These are phyloP conservation scores for Vaccinium darrowii DNA, from an alignment of 148 eudicot species.

Conservation along the genomic window DNA sequence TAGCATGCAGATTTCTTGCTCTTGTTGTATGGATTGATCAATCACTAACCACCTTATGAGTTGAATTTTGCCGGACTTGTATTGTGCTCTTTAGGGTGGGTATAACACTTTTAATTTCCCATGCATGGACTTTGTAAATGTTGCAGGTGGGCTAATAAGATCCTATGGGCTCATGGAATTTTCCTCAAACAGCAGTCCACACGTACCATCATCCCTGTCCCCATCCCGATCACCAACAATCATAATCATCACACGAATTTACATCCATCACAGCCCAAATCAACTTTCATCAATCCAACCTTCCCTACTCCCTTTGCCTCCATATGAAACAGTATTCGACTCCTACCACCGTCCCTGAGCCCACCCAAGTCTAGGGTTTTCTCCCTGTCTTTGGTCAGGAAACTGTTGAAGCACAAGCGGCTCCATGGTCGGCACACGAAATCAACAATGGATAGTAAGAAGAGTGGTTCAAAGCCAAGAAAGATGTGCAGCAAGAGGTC, in stretches of 20 bases:
- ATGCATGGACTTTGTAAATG: too few relatives aligned
- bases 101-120: too few relatives aligned
- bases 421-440: constrained; percentile 1
- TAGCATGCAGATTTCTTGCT: background rate
- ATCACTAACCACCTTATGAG: background rate
- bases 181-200: too few relatives aligned
- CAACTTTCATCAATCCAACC: background rate
- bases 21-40: background rate
- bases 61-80: background rate
- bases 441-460: background rate
- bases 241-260: background rate
- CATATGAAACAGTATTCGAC: background rate
- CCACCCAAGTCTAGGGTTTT: background rate
- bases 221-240: background rate
- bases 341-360: background rate
- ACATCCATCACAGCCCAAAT: background rate
- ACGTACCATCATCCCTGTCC: background rate
- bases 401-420: background rate
- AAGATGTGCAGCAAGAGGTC: background rate
- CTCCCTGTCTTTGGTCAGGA: background rate
- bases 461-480: background rate
- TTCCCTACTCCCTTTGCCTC: background rate
- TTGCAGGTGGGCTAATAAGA: background rate
- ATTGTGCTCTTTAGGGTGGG: too few relatives aligned
- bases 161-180: background rate